Evolutionary conservation across 495 filamentous ascomycete species (phyloP), one percentile per base, ranked within the genome.

Genomic region (Penicillium silybi): DNA sequence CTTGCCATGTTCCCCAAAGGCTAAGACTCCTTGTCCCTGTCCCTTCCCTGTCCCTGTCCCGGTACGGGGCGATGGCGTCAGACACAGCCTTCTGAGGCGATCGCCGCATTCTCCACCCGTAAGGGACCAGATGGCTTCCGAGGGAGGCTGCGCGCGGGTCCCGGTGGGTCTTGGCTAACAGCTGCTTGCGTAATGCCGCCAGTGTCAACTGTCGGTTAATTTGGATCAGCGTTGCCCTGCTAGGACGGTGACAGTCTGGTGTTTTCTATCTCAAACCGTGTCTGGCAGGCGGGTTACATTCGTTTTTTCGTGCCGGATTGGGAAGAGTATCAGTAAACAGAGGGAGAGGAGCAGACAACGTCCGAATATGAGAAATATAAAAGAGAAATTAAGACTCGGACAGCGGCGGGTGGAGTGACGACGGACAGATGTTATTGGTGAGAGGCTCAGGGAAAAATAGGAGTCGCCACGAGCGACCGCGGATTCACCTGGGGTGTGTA

Each of bases 91-190:
- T 43, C 48, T 50, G 54, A 59, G 59, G 45, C 60, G 71, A 74
- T 74, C 69, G 71, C 59, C 66, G 65, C 68, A 68, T 70, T 69
- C 69, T 61, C 69, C 71, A 74, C 71, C 62, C 43, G 64, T 64
- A 70, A 72, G 68, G 71, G 71, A 71, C 69, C 65, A 54, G 56
- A 46, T 56, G 58, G 59, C 46, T 44, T 67, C 68, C 65, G 57
- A 65, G 53, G 66, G 62, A 58, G 54, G 57, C 65, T 62, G 68
- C 67, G 62, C 61, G 66, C 67, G 66, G 67, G 69, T 65, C 51
- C 27, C 46, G 50, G 57, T 65, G 55, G 67, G 68, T 57, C 70
- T 56, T 59, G 56, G 57, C 65, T 55, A 52, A 57, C 49, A 63
- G 46, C 61, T 68, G 71, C 71, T 74, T 74, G 71, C 71, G 71